These are phyloP conservation scores for Claviceps digitariae DNA, from an alignment of 2,329 filamentous ascomycete species.

Conservation along the genomic window DNA sequence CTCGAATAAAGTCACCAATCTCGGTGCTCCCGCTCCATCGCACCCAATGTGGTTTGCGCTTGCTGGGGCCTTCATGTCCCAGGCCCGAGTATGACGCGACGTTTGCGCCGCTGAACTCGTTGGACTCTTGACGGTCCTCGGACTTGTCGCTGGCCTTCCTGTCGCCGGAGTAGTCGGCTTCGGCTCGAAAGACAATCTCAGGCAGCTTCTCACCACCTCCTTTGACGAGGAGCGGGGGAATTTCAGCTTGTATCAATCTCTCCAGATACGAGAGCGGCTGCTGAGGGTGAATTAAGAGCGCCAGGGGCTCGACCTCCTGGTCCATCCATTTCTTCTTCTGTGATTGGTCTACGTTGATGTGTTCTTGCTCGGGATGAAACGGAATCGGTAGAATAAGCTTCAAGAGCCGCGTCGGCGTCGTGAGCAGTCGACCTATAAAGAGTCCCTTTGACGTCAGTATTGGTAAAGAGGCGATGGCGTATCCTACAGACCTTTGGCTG, in stretches of 20 bases:
- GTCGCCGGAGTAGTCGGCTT: constrained; percentile 47
- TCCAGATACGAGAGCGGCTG: constrained; percentile 87
- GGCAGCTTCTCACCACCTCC: constrained; percentile 56
- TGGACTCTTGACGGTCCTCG: constrained; percentile 13
- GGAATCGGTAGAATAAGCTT: constrained; percentile 67
- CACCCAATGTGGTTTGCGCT: constrained; percentile 46
- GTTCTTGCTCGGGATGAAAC: constrained; percentile 24
- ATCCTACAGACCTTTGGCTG: constrained; percentile 17
- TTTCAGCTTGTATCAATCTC: constrained; percentile 74
- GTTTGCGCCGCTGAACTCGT: constrained; percentile 40
- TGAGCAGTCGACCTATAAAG: constrained; percentile 54
- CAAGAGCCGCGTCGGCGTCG: constrained; percentile 65
- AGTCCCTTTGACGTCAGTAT: too few relatives aligned
- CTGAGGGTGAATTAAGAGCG: constrained; percentile 74
- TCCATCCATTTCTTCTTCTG: constrained; percentile 18
- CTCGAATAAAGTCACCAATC: constrained; percentile 85
- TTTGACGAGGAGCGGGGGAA: constrained; percentile 54
- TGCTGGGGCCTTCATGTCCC: constrained; percentile 43
- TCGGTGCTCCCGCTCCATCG: constrained; percentile 83
- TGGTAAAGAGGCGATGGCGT: not conserved
- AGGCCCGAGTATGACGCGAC: constrained; percentile 60
- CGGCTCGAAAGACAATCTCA: constrained; percentile 64
- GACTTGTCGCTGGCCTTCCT: constrained; percentile 11
- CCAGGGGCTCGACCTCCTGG: constrained; percentile 58
- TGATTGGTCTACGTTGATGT: constrained; percentile 28